Base-by-base conservation (phyloP, 345 rosid species). In the Luvunga scandens region DNA sequence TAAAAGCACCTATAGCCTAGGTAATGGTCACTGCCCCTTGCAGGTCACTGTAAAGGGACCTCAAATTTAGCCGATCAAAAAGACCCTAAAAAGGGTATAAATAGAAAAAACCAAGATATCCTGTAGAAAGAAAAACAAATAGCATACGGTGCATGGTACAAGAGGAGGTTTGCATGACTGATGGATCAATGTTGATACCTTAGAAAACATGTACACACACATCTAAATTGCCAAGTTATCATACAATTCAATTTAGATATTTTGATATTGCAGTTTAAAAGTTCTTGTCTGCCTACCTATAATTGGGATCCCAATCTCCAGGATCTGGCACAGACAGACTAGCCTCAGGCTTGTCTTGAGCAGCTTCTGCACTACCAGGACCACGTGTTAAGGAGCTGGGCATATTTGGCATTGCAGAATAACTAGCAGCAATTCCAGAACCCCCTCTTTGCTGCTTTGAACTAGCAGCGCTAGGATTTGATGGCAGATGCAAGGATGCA, bases 231-330 rank as follows among this genome's bases (percentile, higher is more conserved):
- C 66, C 73, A 71, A 55, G n/a, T 22, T 21, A 76, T 61, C 67
- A 45, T 28, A 75, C 50, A 14, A 66, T 67, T 31, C 50, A 38
- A 62, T 18, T 18, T 31, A 36, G 18, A 22, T 34, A 64, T 65
- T 22, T 59, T 25, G 27, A 74, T 1, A 80, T 28, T 24, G 62
- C 31, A 66, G 62, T 53, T 63, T 36, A 55, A 72, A 74, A 55
- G 7, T 70, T 67, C 9, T 66, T 70, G 75, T 74, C 73, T 79
- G 63, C 85, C 83, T 81, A 89, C 99, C 99, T 94, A 89, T 91
- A 97, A 87, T 90, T 91, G 50, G 99, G 99, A 89, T 97, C 99
- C 99, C 99, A 97, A 72, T 97, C 98, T 78, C 97, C 97, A 24
- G 99, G 98, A 87, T 90, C 91, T 75, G 97, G 98, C 76, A 92